Base-by-base conservation (phyloP, 352 stramenopile species). In the Globisporangium echinulatum region DNA sequence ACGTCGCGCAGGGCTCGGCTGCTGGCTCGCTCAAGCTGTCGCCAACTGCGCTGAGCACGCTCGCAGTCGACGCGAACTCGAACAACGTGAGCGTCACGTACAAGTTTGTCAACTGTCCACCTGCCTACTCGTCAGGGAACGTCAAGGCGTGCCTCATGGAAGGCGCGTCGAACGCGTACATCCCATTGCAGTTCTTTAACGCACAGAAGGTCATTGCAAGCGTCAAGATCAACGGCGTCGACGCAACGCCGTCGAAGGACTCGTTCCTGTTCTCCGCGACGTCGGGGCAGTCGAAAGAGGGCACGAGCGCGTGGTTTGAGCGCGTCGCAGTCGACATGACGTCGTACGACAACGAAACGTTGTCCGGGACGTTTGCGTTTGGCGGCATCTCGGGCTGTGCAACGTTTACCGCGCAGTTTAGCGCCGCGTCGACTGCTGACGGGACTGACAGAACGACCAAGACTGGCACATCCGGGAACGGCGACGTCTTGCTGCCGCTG, bases 141-240 rank as follows among this genome's bases (percentile, higher is more conserved):
- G 79, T 94, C 37, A 83, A 85, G 60, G 85, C 82, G 47, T 94
- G 85, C 61, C 62, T 92, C 6, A 92, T 92, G 82, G 85, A 94
- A 56, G 85, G 85, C 43, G 79, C 78, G 33, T 90, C 80, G 19
- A 74, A 75, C 42, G 76, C 83, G 42, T 94, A 94, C 72, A 79
- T 92, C 47, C 85, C 85, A 44, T 66, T 94, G 50, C 82, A 94
- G 71, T 85, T 92, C 48, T 89, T 77, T 67, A 92, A 92, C 71
- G 77, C 81, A 54, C 72, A 88, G 58, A 88, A 88, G 59, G 69
- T 87, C 15, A 87, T 94, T 25, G 63, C 71, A 13, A 70, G 52
- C 40, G 85, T 69, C 40, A 83, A 68, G 42, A 90, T 92, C 52
- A 78, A 85, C 54, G 68, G 70, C 47, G 63, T 84, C 4, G 65